Evolutionary conservation across 129 eudicot genomes (phyloP), one percentile per base, ranked within the genome.

Genomic region (Deinandra increscens): DNA sequence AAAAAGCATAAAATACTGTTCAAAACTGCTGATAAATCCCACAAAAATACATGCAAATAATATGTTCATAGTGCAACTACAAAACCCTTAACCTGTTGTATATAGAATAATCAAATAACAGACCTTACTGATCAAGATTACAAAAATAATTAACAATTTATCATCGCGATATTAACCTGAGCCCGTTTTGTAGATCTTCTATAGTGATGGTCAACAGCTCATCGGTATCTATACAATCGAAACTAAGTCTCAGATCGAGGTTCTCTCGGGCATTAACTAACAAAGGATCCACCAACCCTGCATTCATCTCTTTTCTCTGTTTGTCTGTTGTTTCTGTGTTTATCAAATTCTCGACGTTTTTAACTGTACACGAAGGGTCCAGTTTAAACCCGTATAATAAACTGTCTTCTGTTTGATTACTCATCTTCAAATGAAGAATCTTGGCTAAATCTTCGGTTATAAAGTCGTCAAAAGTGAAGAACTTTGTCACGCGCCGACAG

Each of bases 301-400:
- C 64, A 58, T 58, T 58, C 64, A 58, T 58, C 64, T 58, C 64
- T 58, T 58, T 56, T 29, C 64, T 58, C 9, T 58, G 64, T 56
- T 56, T 58, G 19, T 58, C 39, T 5, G 10, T 58, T 9, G 64
- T 58, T 58, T 58, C 64, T 2, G 64, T 58, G 9, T 26, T 13
- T 58, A 58, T 29, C 7, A 58, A 58, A 29, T 58, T 58, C 39
- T 58, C 19, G 0, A 58, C 64, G 2, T 26, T 26, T 13, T 58
- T 4, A 29, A 29, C 4, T 13, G 39, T 58, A 29, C 64, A 58
- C 7, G 64, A 58, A 58, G 64, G 38, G 29, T 58, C 64, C 19
- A 58, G 11, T 34, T 58, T 58, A 5, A 58, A 58, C 64, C 64
- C 64, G 64, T 58, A 58, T 29, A 58, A 29, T 29, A 58, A 12